Conservation (phyloP, 2,329 filamentous ascomycete species). For the Diaporthe citriasiana region DNA sequence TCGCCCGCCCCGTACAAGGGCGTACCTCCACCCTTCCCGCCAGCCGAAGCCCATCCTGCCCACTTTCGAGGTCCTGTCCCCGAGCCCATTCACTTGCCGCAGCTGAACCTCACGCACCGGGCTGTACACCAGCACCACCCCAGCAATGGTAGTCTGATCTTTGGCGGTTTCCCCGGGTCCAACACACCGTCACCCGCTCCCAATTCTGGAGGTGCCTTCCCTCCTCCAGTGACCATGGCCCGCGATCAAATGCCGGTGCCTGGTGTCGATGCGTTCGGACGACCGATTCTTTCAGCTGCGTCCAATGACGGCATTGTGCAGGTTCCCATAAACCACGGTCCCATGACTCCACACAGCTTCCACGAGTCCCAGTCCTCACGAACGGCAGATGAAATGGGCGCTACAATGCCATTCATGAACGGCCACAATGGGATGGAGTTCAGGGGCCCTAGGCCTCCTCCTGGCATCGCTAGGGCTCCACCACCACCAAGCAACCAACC, state of each 20-base stretch:
- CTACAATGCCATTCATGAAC: conserved; percentile 32
- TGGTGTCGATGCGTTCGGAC: conserved; percentile 55
- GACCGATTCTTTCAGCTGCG: conserved; percentile 53
- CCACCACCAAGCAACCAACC: conserved; percentile 42
- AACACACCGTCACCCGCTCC: conserved; percentile 71
- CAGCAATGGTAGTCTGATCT: conserved; percentile 69
- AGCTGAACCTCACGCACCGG: conserved; percentile 50
- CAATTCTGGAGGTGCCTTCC: conserved; percentile 61
- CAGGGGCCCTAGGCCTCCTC: conserved; percentile 37
- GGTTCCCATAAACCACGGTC: conserved; percentile 59
- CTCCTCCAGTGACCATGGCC: conserved; percentile 56
- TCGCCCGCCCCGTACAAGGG: conserved; percentile 36
- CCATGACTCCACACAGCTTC: conserved; percentile 72
- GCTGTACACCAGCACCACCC: conserved; percentile 65
- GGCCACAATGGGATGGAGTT: conserved; percentile 38
- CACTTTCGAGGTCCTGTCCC: conserved; percentile 39
- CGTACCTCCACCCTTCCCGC: conserved; percentile 44
- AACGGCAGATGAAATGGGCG: conserved; percentile 53
- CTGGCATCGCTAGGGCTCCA: conserved; percentile 51
- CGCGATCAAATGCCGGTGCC: conserved; percentile 45
- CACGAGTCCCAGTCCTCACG: conserved; percentile 72
- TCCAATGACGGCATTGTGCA: conserved; percentile 52
- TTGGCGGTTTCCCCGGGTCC: conserved; percentile 68
- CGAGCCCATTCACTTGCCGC: conserved; percentile 40
- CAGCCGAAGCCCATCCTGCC: conserved; percentile 36